Evolutionary conservation across 352 stramenopile genomes (phyloP).

Genomic region (Peronospora belbahrii): DNA sequence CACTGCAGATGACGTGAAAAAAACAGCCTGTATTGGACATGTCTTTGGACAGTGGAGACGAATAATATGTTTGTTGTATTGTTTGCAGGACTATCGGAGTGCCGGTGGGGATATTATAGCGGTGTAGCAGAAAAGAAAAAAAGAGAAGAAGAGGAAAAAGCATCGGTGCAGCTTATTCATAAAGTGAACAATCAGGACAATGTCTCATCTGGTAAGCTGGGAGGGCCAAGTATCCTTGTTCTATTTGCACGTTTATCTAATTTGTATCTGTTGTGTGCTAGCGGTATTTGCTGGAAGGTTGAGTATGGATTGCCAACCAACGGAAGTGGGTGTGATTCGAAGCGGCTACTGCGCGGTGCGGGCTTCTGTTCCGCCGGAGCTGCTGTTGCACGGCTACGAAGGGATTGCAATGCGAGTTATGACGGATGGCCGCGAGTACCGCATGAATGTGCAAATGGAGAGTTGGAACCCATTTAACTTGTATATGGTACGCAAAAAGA

Average conservation of each 20-base stretch:
- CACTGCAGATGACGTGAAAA: not conserved
- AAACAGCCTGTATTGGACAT: not conserved
- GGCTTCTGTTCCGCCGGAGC: conserved; percentile 36
- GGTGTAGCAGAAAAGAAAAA: conserved; percentile 2
- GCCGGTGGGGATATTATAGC: conserved; percentile 60
- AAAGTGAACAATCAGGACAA: conserved; percentile 48
- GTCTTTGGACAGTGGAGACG: not conserved
- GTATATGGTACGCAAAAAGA: conserved; percentile 55
- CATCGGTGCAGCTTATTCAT: conserved; percentile 25
- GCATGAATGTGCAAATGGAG: conserved; percentile 80
- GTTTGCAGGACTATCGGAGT: conserved; percentile 51
- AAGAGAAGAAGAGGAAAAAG: conserved; percentile 11
- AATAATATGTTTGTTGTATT: not conserved
- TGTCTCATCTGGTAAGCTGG: conserved; percentile 32
- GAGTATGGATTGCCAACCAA: conserved; percentile 71
- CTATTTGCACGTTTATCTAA: conserved; percentile 1
- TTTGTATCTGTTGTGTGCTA: conserved; percentile 3
- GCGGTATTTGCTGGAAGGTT: conserved; percentile 67
- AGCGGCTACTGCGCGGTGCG: conserved; percentile 83
- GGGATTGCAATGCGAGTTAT: conserved; percentile 81
- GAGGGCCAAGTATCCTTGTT: not conserved
- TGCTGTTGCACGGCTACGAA: conserved; percentile 76
- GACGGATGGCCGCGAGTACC: conserved; percentile 80
- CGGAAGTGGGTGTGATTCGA: conserved; percentile 63
- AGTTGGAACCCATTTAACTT: conserved; percentile 84